These are phyloP conservation scores for Hypholoma fasciculare DNA, from an alignment of 768 basidiomycete genomes.

Conservation along the genomic window DNA sequence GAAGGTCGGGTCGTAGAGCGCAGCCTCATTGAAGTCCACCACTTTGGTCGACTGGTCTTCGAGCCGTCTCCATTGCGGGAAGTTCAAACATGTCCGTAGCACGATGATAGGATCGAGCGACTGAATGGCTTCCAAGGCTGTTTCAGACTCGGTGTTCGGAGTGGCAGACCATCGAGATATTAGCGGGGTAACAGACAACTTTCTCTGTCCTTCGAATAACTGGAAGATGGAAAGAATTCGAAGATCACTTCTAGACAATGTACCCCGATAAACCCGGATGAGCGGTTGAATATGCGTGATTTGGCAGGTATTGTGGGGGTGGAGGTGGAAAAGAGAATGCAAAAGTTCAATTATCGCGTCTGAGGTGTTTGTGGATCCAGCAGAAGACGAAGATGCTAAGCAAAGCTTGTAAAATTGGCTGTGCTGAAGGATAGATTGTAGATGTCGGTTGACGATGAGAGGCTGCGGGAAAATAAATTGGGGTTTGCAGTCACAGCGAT, in stretches of 20 bases:
- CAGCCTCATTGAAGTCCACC: conserved; percentile 31
- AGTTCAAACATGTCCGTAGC: conserved; percentile 70
- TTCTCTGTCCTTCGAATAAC: conserved; percentile 73
- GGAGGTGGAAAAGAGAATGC: conserved; percentile 66
- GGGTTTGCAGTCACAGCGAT: neutral
- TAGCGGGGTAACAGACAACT: conserved; percentile 61
- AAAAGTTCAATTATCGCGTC: conserved; percentile 57
- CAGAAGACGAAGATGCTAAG: conserved; percentile 20
- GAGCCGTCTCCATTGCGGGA: conserved; percentile 64
- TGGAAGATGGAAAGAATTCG: conserved; percentile 73
- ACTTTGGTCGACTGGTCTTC: conserved; percentile 31
- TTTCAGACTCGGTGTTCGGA: conserved; percentile 38
- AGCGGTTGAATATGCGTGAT: conserved; percentile 81
- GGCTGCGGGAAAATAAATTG: conserved; percentile 45
- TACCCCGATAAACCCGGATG: conserved; percentile 72
- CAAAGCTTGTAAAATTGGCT: conserved; percentile 56
- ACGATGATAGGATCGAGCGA: conserved; percentile 68
- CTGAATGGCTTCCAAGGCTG: conserved; percentile 64
- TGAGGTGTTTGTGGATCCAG: conserved; percentile 30
- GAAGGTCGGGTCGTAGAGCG: conserved; percentile 82
- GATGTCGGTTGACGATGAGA: conserved; percentile 65
- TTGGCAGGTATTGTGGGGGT: conserved; percentile 86
- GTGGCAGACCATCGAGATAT: conserved; percentile 66
- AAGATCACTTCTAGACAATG: conserved; percentile 63
- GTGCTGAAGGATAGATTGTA: conserved; percentile 78